Conservation (phyloP, 345 rosid species). For the Cardiospermum halicacabum region DNA sequence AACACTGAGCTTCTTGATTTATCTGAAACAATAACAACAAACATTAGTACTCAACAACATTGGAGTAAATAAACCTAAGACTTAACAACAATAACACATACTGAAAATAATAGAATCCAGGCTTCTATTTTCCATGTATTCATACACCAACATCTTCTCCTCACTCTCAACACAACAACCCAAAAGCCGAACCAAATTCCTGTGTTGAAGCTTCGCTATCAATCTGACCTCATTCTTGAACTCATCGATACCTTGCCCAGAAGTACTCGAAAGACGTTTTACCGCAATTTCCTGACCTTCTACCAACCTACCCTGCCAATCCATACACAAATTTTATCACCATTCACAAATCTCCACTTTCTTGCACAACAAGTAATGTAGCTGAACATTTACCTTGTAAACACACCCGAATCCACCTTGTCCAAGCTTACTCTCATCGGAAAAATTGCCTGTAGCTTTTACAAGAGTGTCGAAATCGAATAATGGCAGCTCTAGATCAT, state of each 20-base stretch:
- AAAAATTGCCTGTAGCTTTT: slow-evolving; percentile 42
- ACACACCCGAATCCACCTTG: slow-evolving; percentile 79
- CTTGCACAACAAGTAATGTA: not conserved
- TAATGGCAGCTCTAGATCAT: slow-evolving; percentile 51
- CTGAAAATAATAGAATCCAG: slow-evolving; percentile 69
- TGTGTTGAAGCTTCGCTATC: slow-evolving; percentile 80
- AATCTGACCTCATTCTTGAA: slow-evolving; percentile 79
- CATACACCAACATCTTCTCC: slow-evolving; percentile 82
- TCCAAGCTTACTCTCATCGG: slow-evolving; percentile 49
- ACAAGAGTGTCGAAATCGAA: slow-evolving; percentile 43
- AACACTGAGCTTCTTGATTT: slow-evolving; percentile 35
- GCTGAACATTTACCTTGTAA: slow-evolving; percentile 52
- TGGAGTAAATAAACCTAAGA: too few species aligned
- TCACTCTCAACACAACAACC: slow-evolving; percentile 61
- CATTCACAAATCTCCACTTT: not conserved
- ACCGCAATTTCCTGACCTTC: slow-evolving; percentile 73
- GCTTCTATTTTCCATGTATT: slow-evolving; percentile 74
- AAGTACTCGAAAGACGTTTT: slow-evolving; percentile 65
- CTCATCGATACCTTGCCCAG: slow-evolving; percentile 72
- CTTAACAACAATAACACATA: slow-evolving; percentile 21
- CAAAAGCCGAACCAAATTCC: slow-evolving; percentile 69
- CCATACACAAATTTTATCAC: not conserved
- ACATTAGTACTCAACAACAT: not conserved
- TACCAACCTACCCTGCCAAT: slow-evolving; percentile 46
- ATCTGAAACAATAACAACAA: slow-evolving; percentile 27